Evolutionary conservation across 106 monocot species (phyloP).

Genomic region (Acorus calamus): DNA sequence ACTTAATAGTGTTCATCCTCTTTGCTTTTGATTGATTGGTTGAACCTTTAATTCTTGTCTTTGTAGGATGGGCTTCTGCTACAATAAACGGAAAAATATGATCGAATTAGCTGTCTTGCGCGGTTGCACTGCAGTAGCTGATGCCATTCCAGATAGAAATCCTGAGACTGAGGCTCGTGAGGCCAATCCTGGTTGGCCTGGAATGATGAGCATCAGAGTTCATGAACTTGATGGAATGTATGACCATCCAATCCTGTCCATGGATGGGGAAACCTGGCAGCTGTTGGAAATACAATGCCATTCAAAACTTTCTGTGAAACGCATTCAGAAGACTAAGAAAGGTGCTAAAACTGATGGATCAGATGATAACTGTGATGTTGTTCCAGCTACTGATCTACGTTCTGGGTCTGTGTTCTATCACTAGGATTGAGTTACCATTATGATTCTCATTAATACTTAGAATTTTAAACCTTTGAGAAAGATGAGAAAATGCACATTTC

Average conservation of each 20-base stretch:
- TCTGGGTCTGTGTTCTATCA: conserved; percentile 30
- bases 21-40: no score
- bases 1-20: no score
- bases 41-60: background rate
- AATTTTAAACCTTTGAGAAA: background rate
- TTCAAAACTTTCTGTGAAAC: conserved; percentile 77
- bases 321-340: conserved; percentile 82
- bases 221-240: conserved; percentile 94
- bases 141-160: conserved; percentile 10
- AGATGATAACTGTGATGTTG: conserved; percentile 87
- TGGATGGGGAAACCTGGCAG: conserved; percentile 83
- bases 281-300: conserved; percentile 91
- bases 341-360: conserved; percentile 78
- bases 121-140: conserved; percentile 44
- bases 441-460: background rate
- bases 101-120: conserved; percentile 81
- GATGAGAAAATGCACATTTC: background rate
- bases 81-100: conserved; percentile 83
- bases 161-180: conserved; percentile 45
- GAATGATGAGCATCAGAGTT: conserved; percentile 97
- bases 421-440: background rate
- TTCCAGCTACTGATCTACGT: conserved; percentile 41
- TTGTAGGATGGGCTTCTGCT: conserved; percentile 76
- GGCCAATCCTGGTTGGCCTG: conserved; percentile 77
- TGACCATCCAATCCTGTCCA: conserved; percentile 79